Evolutionary conservation across 1,284 basidiomycete genomes (phyloP).

Genomic region (Pseudozyma sp.): DNA sequence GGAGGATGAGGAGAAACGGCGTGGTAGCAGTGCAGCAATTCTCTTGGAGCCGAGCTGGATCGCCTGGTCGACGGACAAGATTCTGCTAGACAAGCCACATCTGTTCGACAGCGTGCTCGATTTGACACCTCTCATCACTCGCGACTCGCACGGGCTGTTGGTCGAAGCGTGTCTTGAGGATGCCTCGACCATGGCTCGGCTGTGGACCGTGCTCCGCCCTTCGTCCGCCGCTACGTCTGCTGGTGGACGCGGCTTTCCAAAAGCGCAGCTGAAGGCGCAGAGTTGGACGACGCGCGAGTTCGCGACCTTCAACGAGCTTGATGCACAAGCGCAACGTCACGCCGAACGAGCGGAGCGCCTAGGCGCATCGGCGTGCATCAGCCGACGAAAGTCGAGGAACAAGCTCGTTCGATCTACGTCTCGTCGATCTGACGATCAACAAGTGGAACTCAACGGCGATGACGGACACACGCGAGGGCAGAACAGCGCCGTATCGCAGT

Average conservation of each 20-base stretch:
- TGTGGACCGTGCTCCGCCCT: conserved; percentile 14
- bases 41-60: conserved; percentile 45
- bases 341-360: conserved; percentile 33
- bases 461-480: conserved; percentile 14
- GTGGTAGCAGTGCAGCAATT: not conserved
- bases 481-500: conserved; percentile 29
- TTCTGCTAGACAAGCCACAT: conserved; percentile 56
- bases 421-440: conserved; percentile 21
- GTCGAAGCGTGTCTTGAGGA: conserved; percentile 26
- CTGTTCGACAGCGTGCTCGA: conserved; percentile 59
- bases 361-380: conserved; percentile 24
- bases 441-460: conserved; percentile 2
- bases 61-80: conserved; percentile 60
- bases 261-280: conserved; percentile 34
- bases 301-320: conserved; percentile 54
- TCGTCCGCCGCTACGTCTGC: not conserved
- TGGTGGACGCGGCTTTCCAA: not conserved
- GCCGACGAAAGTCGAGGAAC: conserved; percentile 20
- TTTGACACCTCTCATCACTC: conserved; percentile 41
- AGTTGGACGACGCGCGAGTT: conserved; percentile 60
- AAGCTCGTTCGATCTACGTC: conserved; percentile 11
- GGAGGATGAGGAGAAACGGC: conserved; percentile 39
- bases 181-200: conserved; percentile 19
- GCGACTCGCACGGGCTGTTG: conserved; percentile 25
- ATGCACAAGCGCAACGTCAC: conserved; percentile 44